Evolutionary conservation across 2,329 filamentous ascomycete species (phyloP).

Genomic region (Pseudofabraea citricarpa): DNA sequence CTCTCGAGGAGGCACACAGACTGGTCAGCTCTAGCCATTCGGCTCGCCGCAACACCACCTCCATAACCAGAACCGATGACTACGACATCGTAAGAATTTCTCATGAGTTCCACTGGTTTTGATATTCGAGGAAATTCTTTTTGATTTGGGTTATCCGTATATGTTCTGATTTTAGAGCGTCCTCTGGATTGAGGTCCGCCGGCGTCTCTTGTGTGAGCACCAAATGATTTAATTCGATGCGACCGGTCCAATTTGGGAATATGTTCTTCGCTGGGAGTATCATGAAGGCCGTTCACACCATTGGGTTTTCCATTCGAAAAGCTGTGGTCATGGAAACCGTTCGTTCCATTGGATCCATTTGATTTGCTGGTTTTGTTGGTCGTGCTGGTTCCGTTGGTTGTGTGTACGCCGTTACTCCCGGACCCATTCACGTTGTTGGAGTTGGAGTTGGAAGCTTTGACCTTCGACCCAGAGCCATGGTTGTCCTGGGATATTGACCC

Average conservation of each 20-base stretch:
- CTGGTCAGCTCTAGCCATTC: slow-evolving; percentile 56
- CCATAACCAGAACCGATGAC: slow-evolving; percentile 68
- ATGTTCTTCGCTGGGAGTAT: neutral
- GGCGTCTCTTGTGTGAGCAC: slow-evolving; percentile 13
- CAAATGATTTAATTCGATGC: slow-evolving; percentile 17
- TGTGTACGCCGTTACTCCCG: neutral
- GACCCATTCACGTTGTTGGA: neutral
- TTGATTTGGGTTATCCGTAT: slow-evolving; percentile 23
- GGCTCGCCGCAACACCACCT: slow-evolving; percentile 59
- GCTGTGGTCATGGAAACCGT: neutral
- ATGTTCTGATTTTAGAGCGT: slow-evolving; percentile 22
- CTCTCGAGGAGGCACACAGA: slow-evolving; percentile 61
- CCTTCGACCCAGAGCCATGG: no score
- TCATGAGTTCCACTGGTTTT: slow-evolving; percentile 51
- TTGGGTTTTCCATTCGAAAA: neutral
- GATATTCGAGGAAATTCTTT: slow-evolving; percentile 48
- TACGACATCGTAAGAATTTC: slow-evolving; percentile 56
- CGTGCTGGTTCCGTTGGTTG: neutral
- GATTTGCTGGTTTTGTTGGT: neutral
- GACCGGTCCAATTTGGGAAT: slow-evolving; percentile 3
- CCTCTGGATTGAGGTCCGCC: slow-evolving; percentile 20
- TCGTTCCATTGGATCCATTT: neutral
- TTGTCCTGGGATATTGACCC: neutral
- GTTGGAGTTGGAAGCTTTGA: no score
- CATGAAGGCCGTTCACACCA: neutral